phyloP scores from a whole-genome alignment of 116 monocot genomes.

The Papilionanthe hybrid region DNA sequence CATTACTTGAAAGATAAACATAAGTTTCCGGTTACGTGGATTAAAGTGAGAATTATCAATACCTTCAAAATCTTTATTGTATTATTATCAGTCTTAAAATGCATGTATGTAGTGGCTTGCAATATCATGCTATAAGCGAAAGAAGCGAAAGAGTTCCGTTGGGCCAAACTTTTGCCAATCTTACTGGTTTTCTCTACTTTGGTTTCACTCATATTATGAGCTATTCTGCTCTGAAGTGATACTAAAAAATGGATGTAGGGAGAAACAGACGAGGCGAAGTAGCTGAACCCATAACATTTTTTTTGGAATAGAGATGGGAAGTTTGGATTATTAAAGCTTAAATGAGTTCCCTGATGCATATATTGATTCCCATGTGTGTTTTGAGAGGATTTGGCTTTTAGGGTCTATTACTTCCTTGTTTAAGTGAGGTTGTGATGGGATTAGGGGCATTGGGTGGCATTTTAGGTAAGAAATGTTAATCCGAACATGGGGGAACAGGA shows the following conservation, averaged over 20 bases:
- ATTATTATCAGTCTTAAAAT: not conserved
- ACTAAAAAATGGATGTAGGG: too few species aligned
- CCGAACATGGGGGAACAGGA: not conserved
- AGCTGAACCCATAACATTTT: too few species aligned
- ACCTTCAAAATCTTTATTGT: not conserved
- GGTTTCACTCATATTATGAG: not conserved
- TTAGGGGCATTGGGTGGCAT: not conserved
- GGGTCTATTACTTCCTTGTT: too few species aligned
- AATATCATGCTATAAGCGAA: not conserved
- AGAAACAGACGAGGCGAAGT: too few species aligned
- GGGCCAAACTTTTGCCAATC: not conserved
- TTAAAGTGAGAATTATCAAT: not conserved
- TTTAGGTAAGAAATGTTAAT: not conserved
- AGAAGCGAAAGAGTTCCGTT: not conserved
- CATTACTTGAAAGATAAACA: not conserved
- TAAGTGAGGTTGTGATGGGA: too few species aligned
- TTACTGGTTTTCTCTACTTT: not conserved
- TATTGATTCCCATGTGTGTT: too few species aligned
- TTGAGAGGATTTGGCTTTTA: too few species aligned
- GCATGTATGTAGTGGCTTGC: not conserved
- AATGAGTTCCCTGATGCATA: too few species aligned
- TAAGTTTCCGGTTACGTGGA: not conserved
- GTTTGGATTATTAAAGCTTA: too few species aligned
- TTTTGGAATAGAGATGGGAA: too few species aligned
- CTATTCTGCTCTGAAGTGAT: not conserved